Conservation (phyloP, 2,329 filamentous ascomycete genomes). For the Tolypocladium endophyticum region DNA sequence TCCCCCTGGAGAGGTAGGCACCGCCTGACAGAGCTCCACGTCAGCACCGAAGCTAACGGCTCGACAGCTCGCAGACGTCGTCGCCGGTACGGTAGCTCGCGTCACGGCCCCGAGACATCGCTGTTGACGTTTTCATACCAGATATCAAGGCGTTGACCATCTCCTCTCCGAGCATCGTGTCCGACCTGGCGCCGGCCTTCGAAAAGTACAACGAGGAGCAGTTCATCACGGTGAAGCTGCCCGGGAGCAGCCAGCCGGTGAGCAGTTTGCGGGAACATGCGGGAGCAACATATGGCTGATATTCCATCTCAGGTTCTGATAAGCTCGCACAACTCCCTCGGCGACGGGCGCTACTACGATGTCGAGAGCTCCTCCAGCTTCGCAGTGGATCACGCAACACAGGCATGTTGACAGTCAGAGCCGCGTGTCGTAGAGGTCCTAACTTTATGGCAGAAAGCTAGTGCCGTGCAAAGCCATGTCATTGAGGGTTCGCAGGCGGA, state of each 20-base stretch:
- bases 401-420: conserved; percentile 35
- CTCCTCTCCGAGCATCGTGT: conserved; percentile 55
- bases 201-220: conserved; percentile 96
- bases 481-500: conserved; percentile 68
- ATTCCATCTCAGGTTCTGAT: conserved; percentile 56
- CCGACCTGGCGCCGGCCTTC: conserved; percentile 72
- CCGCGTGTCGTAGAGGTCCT: not conserved
- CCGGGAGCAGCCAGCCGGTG: conserved; percentile 61
- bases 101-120: not conserved
- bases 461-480: conserved; percentile 66
- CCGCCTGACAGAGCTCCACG: conserved; percentile 6
- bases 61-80: conserved; percentile 69
- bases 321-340: conserved; percentile 76
- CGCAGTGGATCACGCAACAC: conserved; percentile 72
- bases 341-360: conserved; percentile 79
- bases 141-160: conserved; percentile 83
- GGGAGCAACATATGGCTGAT: conserved; percentile 5
- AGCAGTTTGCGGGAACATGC: conserved; percentile 5
- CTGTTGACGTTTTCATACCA: conserved; percentile 23
- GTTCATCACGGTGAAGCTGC: conserved; percentile 79
- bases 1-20: conserved; percentile 84
- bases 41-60: conserved; percentile 17
- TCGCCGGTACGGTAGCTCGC: conserved; percentile 53
- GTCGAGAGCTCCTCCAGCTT: conserved; percentile 82
- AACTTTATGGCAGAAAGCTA: conserved; percentile 55